Conservation (phyloP, 2,329 filamentous ascomycete genomes). For the Zopfia rhizophila region DNA sequence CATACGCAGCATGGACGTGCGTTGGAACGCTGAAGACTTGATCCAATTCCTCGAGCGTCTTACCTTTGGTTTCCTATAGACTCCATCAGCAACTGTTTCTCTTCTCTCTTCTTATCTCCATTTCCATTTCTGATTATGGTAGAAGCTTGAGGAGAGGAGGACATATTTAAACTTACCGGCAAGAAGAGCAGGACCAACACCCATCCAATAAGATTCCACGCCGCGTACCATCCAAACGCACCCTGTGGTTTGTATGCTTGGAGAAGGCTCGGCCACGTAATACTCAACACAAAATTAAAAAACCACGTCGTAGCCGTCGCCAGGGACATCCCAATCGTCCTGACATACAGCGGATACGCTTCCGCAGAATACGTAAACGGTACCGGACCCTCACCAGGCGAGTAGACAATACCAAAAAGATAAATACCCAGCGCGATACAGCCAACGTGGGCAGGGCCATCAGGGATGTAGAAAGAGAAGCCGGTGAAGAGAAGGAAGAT, state of each 20-base stretch:
- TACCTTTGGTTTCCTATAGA: conserved; percentile 55
- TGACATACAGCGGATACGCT: conserved; percentile 52
- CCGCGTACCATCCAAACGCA: conserved; percentile 67
- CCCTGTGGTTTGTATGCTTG: conserved; percentile 61
- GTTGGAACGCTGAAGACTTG: conserved; percentile 66
- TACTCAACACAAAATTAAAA: conserved; percentile 65
- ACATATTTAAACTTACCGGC: conserved; percentile 34
- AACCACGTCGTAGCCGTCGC: conserved; percentile 66
- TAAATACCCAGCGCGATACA: conserved; percentile 56
- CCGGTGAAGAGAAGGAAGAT: conserved; percentile 37
- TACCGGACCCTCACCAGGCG: conserved; percentile 24
- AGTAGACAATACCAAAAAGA: conserved; percentile 61
- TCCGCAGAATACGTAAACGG: conserved; percentile 50
- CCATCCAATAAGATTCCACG: conserved; percentile 65
- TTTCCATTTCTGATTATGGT: too few relatives aligned
- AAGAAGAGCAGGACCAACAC: conserved; percentile 62
- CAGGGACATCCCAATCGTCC: conserved; percentile 44
- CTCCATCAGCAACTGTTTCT: too few relatives aligned
- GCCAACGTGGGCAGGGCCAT: conserved; percentile 35
- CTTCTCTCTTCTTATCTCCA: too few relatives aligned
- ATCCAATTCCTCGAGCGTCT: conserved; percentile 53
- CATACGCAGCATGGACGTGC: conserved; percentile 35
- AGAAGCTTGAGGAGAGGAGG: neutral
- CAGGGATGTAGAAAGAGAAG: conserved; percentile 34
- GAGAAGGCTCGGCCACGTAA: conserved; percentile 64